Evolutionary conservation across 768 basidiomycete genomes (phyloP).

Genomic region (Rhodotorula kratochvilovae): DNA sequence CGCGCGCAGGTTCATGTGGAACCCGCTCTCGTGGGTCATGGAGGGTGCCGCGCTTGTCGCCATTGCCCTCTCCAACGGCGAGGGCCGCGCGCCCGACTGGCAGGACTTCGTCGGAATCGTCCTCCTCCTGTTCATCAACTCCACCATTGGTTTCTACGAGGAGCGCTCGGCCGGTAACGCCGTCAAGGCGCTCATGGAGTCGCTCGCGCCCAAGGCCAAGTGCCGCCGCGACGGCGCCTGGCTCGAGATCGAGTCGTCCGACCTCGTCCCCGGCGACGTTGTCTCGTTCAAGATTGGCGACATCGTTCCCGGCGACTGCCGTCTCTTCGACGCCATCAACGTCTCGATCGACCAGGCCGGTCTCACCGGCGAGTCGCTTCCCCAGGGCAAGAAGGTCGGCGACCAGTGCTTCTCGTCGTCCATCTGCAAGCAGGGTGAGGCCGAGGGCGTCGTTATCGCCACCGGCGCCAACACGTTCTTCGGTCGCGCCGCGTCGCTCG

Average conservation of each 20-base stretch:
- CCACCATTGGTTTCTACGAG: slow-evolving; percentile 92
- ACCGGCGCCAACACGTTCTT: slow-evolving; percentile 97
- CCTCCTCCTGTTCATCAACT: slow-evolving; percentile 86
- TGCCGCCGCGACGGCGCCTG: slow-evolving; percentile 80
- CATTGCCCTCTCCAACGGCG: slow-evolving; percentile 92
- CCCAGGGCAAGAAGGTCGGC: slow-evolving; percentile 81
- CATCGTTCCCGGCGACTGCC: slow-evolving; percentile 95
- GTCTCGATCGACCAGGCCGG: slow-evolving; percentile 98
- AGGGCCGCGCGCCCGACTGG: slow-evolving; percentile 83
- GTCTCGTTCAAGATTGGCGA: slow-evolving; percentile 98
- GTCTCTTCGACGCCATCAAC: slow-evolving; percentile 92
- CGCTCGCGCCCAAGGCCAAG: slow-evolving; percentile 94
- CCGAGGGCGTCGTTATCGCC: slow-evolving; percentile 96
- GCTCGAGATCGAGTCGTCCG: slow-evolving; percentile 84
- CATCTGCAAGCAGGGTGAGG: slow-evolving; percentile 98
- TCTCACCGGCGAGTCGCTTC: slow-evolving; percentile 93
- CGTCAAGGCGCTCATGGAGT: slow-evolving; percentile 99
- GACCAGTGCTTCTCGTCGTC: slow-evolving; percentile 99
- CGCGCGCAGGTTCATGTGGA: slow-evolving; percentile 81
- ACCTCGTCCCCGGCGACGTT: slow-evolving; percentile 91
- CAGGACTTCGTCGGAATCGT: slow-evolving; percentile 96
- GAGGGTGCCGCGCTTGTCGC: slow-evolving; percentile 83
- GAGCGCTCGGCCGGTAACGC: slow-evolving; percentile 96
- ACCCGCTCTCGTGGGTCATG: slow-evolving; percentile 99
- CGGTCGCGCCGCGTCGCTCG: slow-evolving; percentile 94